phyloP scores from a whole-genome alignment of 345 rosid genomes.

The Nasturtium officinale region DNA sequence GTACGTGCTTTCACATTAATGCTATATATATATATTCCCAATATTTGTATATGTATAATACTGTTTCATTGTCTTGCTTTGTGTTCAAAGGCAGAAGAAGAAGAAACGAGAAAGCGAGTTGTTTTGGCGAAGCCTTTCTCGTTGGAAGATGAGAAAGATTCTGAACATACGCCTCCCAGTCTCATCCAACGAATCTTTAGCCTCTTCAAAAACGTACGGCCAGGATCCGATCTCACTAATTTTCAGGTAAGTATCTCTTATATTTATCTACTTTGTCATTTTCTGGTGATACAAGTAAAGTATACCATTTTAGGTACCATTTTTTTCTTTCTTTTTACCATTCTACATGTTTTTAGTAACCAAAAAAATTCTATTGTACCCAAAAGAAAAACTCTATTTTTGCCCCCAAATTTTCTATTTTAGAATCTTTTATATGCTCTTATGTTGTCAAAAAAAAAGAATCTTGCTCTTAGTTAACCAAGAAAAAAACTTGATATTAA shows the following conservation, averaged over 20 bases:
- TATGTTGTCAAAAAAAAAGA: neutral
- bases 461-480: too few species aligned
- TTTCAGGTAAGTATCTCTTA: conserved; percentile 50
- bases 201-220: conserved; percentile 55
- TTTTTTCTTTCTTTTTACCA: neutral
- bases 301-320: neutral
- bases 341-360: neutral
- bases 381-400: neutral
- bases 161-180: conserved; percentile 51
- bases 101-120: conserved; percentile 31
- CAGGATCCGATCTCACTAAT: conserved; percentile 63
- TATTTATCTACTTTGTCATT: neutral
- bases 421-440: neutral
- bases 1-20: conserved; percentile 12
- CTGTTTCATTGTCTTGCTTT: neutral
- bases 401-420: neutral
- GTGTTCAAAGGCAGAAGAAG: conserved; percentile 24
- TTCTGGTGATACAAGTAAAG: neutral
- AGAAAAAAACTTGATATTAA: too few species aligned
- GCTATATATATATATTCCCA: neutral
- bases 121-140: conserved; percentile 56
- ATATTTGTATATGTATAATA: neutral
- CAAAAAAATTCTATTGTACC: neutral
- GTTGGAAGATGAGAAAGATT: conserved; percentile 51
- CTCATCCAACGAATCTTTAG: conserved; percentile 53